A percentile compares a stretch with the other conserved stretches of the same genome.
Evolutionary conservation across 208 protist genomes (phyloP).

Genomic region (Balamuthia mandrillaris): DNA sequence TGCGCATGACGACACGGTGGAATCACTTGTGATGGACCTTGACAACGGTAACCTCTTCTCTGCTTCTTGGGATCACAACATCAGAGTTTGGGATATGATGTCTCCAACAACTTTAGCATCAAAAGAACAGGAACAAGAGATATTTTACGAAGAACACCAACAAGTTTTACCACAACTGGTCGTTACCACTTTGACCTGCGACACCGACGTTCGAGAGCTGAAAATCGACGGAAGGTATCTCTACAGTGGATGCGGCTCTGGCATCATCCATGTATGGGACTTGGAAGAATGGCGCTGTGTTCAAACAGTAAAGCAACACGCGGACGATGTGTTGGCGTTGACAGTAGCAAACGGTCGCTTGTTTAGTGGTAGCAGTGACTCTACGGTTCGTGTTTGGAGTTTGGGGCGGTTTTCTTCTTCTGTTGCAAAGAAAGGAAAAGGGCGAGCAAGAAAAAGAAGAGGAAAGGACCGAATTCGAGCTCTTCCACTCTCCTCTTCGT

Average conservation of each 20-base stretch:
- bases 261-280: conserved; percentile 34
- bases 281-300: neutral
- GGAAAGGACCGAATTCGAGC: too few relatives aligned
- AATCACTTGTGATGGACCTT: neutral
- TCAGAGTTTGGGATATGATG: too few relatives aligned
- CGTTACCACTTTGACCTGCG: conserved; percentile 16
- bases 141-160: too few relatives aligned
- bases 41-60: neutral
- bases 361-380: conserved; percentile 16
- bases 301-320: conserved; percentile 7
- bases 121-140: too few relatives aligned
- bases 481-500: too few relatives aligned
- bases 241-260: neutral
- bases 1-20: conserved; percentile 26
- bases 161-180: too few relatives aligned
- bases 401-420: too few relatives aligned
- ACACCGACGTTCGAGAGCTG: conserved; percentile 11
- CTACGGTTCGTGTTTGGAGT: neutral
- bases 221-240: neutral
- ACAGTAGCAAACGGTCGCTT: neutral
- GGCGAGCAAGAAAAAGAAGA: too few relatives aligned
- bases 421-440: too few relatives aligned
- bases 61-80: conserved; percentile 26
- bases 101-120: too few relatives aligned
- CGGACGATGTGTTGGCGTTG: conserved; percentile 6